A percentile compares a stretch with the other conserved stretches of the same genome.
Conservation (phyloP, 2,329 filamentous ascomycete species). For the Ophiobolus disseminans region DNA sequence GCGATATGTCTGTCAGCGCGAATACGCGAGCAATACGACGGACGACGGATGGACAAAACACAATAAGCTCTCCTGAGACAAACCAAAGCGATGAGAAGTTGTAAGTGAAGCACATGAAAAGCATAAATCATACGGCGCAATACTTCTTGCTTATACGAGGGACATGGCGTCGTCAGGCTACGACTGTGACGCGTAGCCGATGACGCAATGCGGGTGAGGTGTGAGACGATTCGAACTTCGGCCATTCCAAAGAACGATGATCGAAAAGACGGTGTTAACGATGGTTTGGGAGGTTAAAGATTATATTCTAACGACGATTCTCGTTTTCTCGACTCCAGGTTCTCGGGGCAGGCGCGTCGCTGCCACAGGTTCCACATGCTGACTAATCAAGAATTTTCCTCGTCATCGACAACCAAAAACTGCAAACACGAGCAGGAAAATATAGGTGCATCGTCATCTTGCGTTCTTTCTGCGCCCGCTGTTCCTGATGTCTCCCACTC, state of each 20-base stretch:
- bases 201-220: too few relatives aligned
- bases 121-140: not conserved
- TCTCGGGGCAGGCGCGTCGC: not conserved
- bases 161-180: not conserved
- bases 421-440: not conserved
- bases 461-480: too few relatives aligned
- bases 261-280: too few relatives aligned
- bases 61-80: not conserved
- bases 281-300: too few relatives aligned
- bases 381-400: not conserved
- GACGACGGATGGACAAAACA: slow-evolving; percentile 12
- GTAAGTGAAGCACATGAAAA: not conserved
- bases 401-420: not conserved
- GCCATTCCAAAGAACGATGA: not conserved
- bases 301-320: too few relatives aligned
- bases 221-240: not conserved
- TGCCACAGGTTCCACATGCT: not conserved
- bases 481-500: too few relatives aligned
- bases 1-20: slow-evolving; percentile 16
- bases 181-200: not conserved
- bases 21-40: slow-evolving; percentile 11
- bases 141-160: not conserved
- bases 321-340: too few relatives aligned
- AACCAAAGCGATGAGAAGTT: not conserved
- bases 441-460: slow-evolving; percentile 20